These are phyloP conservation scores for Botryotinia calthae DNA, from an alignment of 2,329 filamentous ascomycete genomes.

Conservation along the genomic window DNA sequence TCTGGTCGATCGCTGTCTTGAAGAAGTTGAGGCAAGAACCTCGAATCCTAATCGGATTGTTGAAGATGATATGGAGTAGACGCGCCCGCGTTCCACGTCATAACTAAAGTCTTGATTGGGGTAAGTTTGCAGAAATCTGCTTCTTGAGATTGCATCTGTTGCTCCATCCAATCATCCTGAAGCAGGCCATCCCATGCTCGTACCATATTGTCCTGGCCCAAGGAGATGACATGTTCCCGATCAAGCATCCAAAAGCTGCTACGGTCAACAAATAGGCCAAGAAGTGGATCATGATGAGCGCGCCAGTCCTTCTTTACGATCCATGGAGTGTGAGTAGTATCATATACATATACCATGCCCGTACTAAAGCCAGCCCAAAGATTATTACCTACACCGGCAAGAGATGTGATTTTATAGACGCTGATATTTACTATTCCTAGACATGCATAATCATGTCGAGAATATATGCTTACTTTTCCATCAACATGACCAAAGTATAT, in stretches of 20 bases:
- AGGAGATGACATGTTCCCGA: conserved; percentile 77
- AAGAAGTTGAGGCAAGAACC: conserved; percentile 79
- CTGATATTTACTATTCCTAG: conserved; percentile 81
- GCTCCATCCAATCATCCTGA: conserved; percentile 92
- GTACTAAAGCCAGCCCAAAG: conserved; percentile 96
- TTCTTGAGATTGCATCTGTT: conserved; percentile 81
- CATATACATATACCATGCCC: conserved; percentile 90
- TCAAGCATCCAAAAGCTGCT: conserved; percentile 84
- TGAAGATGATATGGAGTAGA: conserved; percentile 82
- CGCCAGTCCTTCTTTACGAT: conserved; percentile 90
- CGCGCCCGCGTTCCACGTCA: conserved; percentile 98
- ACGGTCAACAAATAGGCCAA: conserved; percentile 72
- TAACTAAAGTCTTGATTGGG: conserved; percentile 72
- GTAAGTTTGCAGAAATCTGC: conserved; percentile 82
- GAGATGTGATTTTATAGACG: conserved; percentile 89
- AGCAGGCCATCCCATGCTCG: conserved; percentile 89
- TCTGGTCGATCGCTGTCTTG: conserved; percentile 77
- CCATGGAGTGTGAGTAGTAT: conserved; percentile 81
- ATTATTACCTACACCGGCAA: conserved; percentile 75
- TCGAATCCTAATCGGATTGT: conserved; percentile 64
- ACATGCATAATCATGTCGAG: conserved; percentile 68
- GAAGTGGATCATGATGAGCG: conserved; percentile 74
- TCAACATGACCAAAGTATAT: conserved; percentile 91
- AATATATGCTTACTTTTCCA: conserved; percentile 94
- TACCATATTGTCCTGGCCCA: conserved; percentile 83